These are phyloP conservation scores for Populus hybrid DNA, from an alignment of 441 rosid genomes.

Conservation along the genomic window DNA sequence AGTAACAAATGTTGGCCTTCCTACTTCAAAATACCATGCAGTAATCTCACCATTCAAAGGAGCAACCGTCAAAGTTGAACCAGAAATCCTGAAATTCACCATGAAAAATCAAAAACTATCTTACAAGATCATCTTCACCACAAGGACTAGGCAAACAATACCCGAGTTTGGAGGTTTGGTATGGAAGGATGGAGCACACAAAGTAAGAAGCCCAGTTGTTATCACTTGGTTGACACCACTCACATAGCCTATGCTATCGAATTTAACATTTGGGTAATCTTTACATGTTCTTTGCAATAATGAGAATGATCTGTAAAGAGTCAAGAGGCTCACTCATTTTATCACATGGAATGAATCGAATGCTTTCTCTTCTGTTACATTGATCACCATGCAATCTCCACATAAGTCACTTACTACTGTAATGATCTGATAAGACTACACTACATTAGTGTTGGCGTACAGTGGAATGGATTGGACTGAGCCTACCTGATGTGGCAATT, in stretches of 20 bases:
- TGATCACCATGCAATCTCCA: background rate
- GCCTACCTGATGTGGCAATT: too few species aligned
- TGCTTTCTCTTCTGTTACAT: conserved; percentile 6
- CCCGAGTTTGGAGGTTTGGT: conserved; percentile 80
- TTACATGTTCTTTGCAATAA: conserved; percentile 31
- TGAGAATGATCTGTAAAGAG: conserved; percentile 19
- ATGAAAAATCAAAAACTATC: conserved; percentile 63
- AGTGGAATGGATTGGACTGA: too few species aligned
- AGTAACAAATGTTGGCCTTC: conserved; percentile 82
- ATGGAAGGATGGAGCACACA: conserved; percentile 78
- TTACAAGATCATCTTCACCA: conserved; percentile 58
- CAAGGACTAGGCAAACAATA: conserved; percentile 40
- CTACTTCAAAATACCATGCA: conserved; percentile 54
- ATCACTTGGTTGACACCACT: conserved; percentile 59
- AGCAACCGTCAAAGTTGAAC: conserved; percentile 50
- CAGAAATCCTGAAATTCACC: conserved; percentile 56
- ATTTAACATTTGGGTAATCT: conserved; percentile 6
- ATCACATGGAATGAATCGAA: conserved; percentile 12
- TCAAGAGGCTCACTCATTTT: conserved; percentile 14
- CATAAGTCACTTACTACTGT: too few species aligned
- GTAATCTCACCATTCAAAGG: conserved; percentile 71
- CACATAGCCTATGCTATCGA: conserved; percentile 21
- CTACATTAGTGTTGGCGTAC: too few species aligned
- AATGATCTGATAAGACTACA: too few species aligned
- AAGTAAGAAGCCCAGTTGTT: conserved; percentile 76